Evolutionary conservation across 352 stramenopile genomes (phyloP), one percentile per base, ranked within the genome.

Genomic region (Aphanomyces euteiches): DNA sequence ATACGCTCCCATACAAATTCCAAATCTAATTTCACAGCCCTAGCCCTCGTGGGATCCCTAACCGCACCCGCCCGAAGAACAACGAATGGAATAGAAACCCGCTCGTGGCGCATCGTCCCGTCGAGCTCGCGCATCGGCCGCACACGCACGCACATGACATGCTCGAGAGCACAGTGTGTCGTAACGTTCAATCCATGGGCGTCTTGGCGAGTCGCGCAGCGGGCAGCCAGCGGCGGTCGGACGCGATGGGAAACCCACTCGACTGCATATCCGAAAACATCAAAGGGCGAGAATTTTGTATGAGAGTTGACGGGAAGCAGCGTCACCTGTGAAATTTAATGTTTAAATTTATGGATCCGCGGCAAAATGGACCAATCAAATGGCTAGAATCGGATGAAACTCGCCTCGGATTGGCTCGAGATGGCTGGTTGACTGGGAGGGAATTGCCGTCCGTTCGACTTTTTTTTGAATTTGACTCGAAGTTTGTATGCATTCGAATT

Each of bases 361-460:
- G 54, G 54, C 28, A 61, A 61, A 61, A 41, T 61, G 39, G 54
- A 40, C 54, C 54, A 61, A 61, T 61, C 54, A 43, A 21, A 10
- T 8, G 1, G 39, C 6, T 12, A 12, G 8, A 15, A 41, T 19
- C n/a, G 12, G 17, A 39, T 10, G 7, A 13, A 45, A 7, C 19
- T 13, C 10, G 19, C 19, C 13, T 40, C 2, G 15, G 47, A 70
- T 70, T 70, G 64, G 64, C 40, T 48, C 12, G 53, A 58, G 53
- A 61, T 70, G 64, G 64, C 64, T 70, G 64, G 64, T 70, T 70
- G 54, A 41, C 63, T 70, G 41, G 64, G 47, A 70, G 28, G 54
- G 54, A 61, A 61, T 4, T 28, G 54, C 6, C 17, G 19, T 12
- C 28, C 28, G 28, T 45, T 43, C 19, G 5, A 61, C 43, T 41